These are phyloP conservation scores for Gossypium armourianum DNA, from an alignment of 441 rosid species.

Conservation along the genomic window DNA sequence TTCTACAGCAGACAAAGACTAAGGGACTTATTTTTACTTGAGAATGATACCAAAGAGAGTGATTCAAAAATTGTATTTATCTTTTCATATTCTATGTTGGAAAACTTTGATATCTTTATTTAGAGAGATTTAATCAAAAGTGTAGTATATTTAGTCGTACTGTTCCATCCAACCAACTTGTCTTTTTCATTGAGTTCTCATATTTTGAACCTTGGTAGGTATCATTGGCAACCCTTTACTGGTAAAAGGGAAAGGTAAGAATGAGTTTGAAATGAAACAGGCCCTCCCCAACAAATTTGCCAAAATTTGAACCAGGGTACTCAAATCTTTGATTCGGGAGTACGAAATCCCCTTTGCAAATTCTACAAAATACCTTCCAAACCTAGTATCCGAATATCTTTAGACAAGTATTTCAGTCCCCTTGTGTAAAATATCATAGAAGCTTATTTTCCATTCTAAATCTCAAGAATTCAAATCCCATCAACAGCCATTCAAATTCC, in stretches of 20 bases:
- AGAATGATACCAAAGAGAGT: background rate
- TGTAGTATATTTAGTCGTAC: background rate
- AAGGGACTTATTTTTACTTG: background rate
- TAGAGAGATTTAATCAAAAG: background rate
- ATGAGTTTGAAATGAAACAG: background rate
- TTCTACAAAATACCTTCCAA: background rate
- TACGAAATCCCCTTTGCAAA: background rate
- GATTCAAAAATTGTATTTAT: background rate
- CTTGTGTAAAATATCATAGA: background rate
- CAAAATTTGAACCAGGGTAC: background rate
- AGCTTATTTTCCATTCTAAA: background rate
- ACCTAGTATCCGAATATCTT: background rate
- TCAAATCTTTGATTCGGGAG: background rate
- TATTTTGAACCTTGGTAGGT: background rate
- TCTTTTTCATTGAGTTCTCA: background rate
- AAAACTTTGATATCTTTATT: background rate
- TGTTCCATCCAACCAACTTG: background rate
- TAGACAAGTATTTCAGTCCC: background rate
- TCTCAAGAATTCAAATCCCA: background rate
- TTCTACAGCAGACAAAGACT: background rate
- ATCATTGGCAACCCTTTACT: background rate
- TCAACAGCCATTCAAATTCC: background rate
- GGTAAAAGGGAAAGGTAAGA: background rate
- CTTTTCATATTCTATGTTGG: background rate
- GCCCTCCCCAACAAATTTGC: background rate